phyloP scores from a whole-genome alignment of 441 rosid genomes.

The Flueggea neowawraea region DNA sequence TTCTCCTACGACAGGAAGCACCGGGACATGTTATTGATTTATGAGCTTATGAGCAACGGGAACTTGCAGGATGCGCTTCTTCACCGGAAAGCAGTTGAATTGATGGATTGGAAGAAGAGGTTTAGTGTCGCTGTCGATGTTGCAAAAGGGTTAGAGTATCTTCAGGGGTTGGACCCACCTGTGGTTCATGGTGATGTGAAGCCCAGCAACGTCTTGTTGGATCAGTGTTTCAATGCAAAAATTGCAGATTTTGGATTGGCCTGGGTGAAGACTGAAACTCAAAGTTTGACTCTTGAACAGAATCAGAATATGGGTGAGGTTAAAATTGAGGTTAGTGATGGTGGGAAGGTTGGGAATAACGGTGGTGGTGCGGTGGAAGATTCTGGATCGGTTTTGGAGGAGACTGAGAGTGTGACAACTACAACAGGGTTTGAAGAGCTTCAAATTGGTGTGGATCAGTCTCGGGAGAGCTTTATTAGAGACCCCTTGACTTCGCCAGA shows the following conservation, averaged over 20 bases:
- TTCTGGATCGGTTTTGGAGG: conserved; percentile 59
- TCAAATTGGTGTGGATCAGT: conserved; percentile 53
- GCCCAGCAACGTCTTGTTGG: conserved; percentile 76
- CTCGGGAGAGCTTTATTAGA: conserved; percentile 38
- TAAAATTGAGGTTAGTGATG: conserved; percentile 19
- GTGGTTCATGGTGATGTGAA: conserved; percentile 87
- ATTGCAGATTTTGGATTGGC: conserved; percentile 88
- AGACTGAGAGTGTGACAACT: conserved; percentile 72
- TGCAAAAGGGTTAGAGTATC: conserved; percentile 65
- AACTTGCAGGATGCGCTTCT: conserved; percentile 83
- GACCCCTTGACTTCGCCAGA: conserved; percentile 24
- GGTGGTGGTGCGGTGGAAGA: conserved; percentile 39
- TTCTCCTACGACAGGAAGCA: conserved; percentile 69
- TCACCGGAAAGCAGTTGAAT: conserved; percentile 55
- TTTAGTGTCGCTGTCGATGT: conserved; percentile 49
- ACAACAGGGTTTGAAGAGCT: conserved; percentile 64
- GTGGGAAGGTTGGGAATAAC: conserved; percentile 9
- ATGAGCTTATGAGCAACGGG: conserved; percentile 79
- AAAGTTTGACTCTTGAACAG: conserved; percentile 4
- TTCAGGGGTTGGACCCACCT: conserved; percentile 64
- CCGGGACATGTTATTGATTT: conserved; percentile 64
- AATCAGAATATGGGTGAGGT: conserved; percentile 31
- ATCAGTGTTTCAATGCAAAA: conserved; percentile 61
- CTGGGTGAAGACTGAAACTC: conserved; percentile 44
- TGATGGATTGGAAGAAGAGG: conserved; percentile 58